Base-by-base conservation (phyloP, 1,139 yeast species). In the Hansenula lynferdii region DNA sequence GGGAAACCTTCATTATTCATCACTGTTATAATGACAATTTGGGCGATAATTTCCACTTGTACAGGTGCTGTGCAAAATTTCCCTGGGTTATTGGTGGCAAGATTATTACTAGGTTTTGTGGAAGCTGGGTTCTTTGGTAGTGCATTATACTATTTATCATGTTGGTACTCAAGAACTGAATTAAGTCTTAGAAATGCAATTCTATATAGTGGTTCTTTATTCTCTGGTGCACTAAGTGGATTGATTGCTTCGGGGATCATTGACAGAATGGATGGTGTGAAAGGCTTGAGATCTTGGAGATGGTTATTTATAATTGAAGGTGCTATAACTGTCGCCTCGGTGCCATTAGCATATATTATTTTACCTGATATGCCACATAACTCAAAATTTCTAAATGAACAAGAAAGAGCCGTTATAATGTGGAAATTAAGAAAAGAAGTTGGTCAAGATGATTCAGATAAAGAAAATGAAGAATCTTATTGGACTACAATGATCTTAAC, bases 211-310 rank as follows among this genome's bases (percentile, higher is more conserved):
- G 83, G 77, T 47, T 65, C 80, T 9, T 69, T 77, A 48, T 65
- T 77, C 45, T 72, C 79, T 28, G 78, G 80, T 48, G 82, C 82
- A 4, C 75, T 77, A 57, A 70, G 77, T 31, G 81, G 81, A 36
- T 69, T 78, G 38, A 68, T 77, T 34, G 72, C 72, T 14, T 69
- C 65, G 30, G 68, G 71, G 42, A 65, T 69, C 24, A 56, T 67
- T 39, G 44, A 57, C 39, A 62, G 68, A 57, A 54, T 68, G 57
- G 57, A 64, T 39, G 66, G 65, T 21, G 58, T 44, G 20, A 27
- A 27, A 27, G 28, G 14, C 9, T 14, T 25, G 14, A 21, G 22
- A n/a, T n/a, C n/a, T n/a, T n/a, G n/a, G n/a, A n/a, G n/a, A n/a
- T n/a, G n/a, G n/a, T n/a, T n/a, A n/a, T n/a, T n/a, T n/a, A n/a